Base-by-base conservation (phyloP, 2,329 filamentous ascomycete genomes). In the Fusarium veterinarium region DNA sequence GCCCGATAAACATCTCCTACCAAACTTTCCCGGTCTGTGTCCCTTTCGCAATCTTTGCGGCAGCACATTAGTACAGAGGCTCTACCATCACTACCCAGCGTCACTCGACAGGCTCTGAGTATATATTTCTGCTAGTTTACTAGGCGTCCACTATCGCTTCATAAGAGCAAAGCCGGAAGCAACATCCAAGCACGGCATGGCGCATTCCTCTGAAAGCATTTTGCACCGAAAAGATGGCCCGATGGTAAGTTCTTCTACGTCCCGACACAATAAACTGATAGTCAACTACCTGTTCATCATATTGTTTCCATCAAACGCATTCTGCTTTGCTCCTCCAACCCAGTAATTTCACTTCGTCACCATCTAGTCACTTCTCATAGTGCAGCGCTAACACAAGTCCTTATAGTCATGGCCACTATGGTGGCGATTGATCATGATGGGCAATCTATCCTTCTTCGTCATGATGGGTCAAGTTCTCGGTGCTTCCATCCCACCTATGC, bases 11-110 rank as follows among this genome's bases (percentile, higher is more conserved):
- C 30, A n/a, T 14, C 14, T 48, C 1, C 20, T 14, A n/a, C 30
- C 1, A 3, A 48, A 1, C 2, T 16, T 8, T 8, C 4, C 3
- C 8, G 0, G 5, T 1, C 28, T 12, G 13, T 2, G 14, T 14
- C 2, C 14, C 1, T 14, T 33, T 33, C 31, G 33, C 14, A 35
- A 9, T 2, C 8, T 7, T 17, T 35, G 16, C 16, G 0, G 1
- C 7, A 33, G 5, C 46, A 19, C 14, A 4, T 16, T 3, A 5
- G 4, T n/a, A 30, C 8, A 20, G 2, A 8, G 2, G 3, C 11
- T 48, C 20, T 8, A 2, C 9, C 13, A 8, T 16, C 8, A 3
- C 6, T 4, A n/a, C 9, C 11, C 9, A 6, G 6, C 6, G 6
- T 5, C 7, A 6, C 0, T 30, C 3, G 9, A 5, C 0, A 42